These are phyloP conservation scores for Ampelomyces quisqualis DNA, from an alignment of 2,329 filamentous ascomycete genomes.

Conservation along the genomic window DNA sequence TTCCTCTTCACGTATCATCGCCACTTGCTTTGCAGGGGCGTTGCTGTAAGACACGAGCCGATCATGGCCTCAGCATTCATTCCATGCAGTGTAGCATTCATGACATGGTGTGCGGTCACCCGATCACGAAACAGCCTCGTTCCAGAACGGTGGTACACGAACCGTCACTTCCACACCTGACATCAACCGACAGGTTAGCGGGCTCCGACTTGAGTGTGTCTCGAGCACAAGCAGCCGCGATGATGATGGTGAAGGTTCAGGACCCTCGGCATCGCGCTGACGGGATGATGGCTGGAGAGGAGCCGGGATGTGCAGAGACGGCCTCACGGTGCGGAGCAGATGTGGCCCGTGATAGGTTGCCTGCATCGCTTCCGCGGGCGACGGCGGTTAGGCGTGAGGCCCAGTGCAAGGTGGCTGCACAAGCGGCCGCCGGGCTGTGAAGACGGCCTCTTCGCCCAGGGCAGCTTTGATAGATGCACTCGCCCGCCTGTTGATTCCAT, in stretches of 20 bases:
- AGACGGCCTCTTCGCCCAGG: constrained; percentile 13
- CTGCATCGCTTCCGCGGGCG: constrained; percentile 21
- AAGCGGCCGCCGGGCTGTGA: constrained; percentile 18
- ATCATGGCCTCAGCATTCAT: too few relatives aligned
- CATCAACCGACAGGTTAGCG: background rate
- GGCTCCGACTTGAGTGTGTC: constrained; percentile 1
- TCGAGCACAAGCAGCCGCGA: background rate
- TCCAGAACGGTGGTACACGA: constrained; percentile 3
- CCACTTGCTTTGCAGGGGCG: too few relatives aligned
- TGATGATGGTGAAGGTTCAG: constrained; percentile 7
- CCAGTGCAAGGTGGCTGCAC: constrained; percentile 25
- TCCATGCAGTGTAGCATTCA: too few relatives aligned
- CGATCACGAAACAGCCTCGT: background rate
- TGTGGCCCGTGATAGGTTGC: constrained; percentile 30
- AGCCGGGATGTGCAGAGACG: constrained; percentile 23
- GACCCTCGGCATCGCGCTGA: constrained; percentile 3
- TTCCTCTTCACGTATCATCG: too few relatives aligned
- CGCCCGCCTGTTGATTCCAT: too few relatives aligned
- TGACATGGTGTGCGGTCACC: too few relatives aligned
- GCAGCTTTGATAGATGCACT: too few relatives aligned
- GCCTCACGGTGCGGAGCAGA: constrained; percentile 12
- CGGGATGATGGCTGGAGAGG: constrained; percentile 15
- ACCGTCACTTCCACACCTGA: background rate
- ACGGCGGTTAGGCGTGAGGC: constrained; percentile 26
- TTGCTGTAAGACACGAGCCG: too few relatives aligned